These are phyloP conservation scores for Emmonsiellopsis sp. DNA, from an alignment of 2,329 filamentous ascomycete species.

Conservation along the genomic window DNA sequence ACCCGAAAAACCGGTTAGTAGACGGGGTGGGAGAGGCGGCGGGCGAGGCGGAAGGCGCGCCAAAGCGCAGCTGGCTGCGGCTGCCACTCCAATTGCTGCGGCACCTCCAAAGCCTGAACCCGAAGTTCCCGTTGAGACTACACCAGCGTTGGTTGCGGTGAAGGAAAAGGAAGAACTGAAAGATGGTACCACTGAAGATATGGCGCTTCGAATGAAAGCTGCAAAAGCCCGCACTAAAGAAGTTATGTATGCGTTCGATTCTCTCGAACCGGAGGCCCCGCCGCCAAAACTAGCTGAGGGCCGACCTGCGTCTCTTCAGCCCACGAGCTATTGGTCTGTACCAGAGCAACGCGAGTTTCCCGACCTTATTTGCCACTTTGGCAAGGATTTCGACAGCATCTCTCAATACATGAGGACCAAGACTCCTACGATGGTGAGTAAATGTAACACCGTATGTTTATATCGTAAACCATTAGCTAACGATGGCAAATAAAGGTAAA, in stretches of 20 bases:
- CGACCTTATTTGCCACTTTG: slow-evolving; percentile 36
- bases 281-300: slow-evolving; percentile 15
- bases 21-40: slow-evolving; percentile 14
- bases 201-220: slow-evolving; percentile 4
- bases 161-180: slow-evolving; percentile 9
- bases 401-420: slow-evolving; percentile 43
- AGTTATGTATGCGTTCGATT: slow-evolving; percentile 1
- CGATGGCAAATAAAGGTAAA: slow-evolving; percentile 29
- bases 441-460: not conserved
- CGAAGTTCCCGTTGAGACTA: slow-evolving; percentile 7
- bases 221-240: slow-evolving; percentile 18
- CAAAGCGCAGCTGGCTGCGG: slow-evolving; percentile 20
- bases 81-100: slow-evolving; percentile 13
- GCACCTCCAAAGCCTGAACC: slow-evolving; percentile 19
- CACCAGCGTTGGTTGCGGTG: not conserved
- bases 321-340: slow-evolving; percentile 45
- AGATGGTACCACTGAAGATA: not conserved
- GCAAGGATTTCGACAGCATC: slow-evolving; percentile 39
- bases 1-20: slow-evolving; percentile 23
- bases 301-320: slow-evolving; percentile 31
- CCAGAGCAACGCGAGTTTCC: slow-evolving; percentile 40
- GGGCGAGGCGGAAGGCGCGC: slow-evolving; percentile 26
- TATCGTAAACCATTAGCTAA: slow-evolving; percentile 1
- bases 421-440: slow-evolving; percentile 41
- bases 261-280: slow-evolving; percentile 7